Base-by-base conservation (phyloP, 1,284 basidiomycete species). In the Apiotrichum brassicae region DNA sequence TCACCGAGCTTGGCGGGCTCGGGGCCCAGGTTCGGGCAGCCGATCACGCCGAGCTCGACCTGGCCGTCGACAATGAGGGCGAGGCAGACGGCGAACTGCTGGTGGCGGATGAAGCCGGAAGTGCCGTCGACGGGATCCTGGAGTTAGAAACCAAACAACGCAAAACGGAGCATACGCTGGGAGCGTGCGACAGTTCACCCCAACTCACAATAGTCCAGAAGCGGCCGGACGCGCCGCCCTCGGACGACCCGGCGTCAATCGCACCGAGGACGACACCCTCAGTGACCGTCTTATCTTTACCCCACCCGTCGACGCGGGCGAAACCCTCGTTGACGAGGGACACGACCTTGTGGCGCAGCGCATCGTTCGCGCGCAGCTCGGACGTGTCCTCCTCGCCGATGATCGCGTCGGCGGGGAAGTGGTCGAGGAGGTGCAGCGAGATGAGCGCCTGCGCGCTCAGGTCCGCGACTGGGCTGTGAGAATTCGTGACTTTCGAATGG, bases 21-120 rank as follows among this genome's bases (percentile, higher is more conserved):
- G 20, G 80, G 69, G n/a, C 83, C 85, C 22, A 98, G 78, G 73
- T 98, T 98, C 1, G 93, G 94, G 71, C 93, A 97, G 5, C 93
- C 94, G 65, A 97, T 90, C 19, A 95, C 84, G 19, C 92, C 93
- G 13, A 97, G 78, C 64, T 89, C 78, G 35, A 94, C 89, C 51
- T 83, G 70, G 0, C 87, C 82, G 61, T 97, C 83, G 49, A 91
- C 80, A 62, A 98, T 82, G 53, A 98, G 79, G 0, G 91, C 87
- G 25, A 99, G 78, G 73, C 94, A 98, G 24, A 98, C 90, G 6
- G 94, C 94, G 66, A 94, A 99, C 72, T 99, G 95, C 49, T 89
- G 93, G 12, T 92, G 91, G 20, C 94, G 83, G 37, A 98, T 79
- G 78, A 98, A 99, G 3, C 94, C 64, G 5, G 65, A 65, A 6